Base-by-base conservation (phyloP, 352 stramenopile species). In the Pythium coloratum region DNA sequence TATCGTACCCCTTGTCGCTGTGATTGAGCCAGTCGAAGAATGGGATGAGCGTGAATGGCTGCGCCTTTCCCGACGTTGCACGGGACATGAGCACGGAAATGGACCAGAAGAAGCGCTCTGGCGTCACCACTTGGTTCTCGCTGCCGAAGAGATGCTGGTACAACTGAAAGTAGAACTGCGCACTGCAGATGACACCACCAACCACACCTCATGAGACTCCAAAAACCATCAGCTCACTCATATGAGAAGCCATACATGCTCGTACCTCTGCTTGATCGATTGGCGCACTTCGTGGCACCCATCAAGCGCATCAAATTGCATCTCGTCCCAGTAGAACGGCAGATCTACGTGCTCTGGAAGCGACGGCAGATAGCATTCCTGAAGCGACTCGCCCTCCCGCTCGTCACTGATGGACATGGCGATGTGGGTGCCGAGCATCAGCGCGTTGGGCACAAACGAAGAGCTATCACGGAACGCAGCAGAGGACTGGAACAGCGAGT, bases 21-120 rank as follows among this genome's bases (percentile, higher is more conserved):
- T 95, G 87, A 59, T 95, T 93, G 69, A 94, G 94, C 81, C 80
- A 95, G 76, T 95, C 87, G 59, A 95, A 93, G 70, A 93, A 91
- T 34, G 87, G 87, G 33, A 93, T 89, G 16, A 95, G 76, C 24
- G 85, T 79, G 75, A 95, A 95, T 28, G 87, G 87, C 70, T 94
- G 86, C 34, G 79, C 56, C 30, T 77, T 73, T 12, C 84, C 84
- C 13, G 85, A 94, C 57, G 86, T 94, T 46, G 87, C 87, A 49
- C 87, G 81, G 5, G 85, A 94, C 78, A 94, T 86, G 57, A 94
- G 75, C 47, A 93, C 76, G 24, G 85, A 90, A 30, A 93, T 84
- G 3, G 87, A 84, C 83, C 86, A 95, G 56, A 92, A 86, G 72
- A 93, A 94, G 6, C 78, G 73, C n/a, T 90, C 77, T 1, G 55